Evolutionary conservation across 164 flowering plant species (phyloP).

Genomic region (Kingdonia uniflora): DNA sequence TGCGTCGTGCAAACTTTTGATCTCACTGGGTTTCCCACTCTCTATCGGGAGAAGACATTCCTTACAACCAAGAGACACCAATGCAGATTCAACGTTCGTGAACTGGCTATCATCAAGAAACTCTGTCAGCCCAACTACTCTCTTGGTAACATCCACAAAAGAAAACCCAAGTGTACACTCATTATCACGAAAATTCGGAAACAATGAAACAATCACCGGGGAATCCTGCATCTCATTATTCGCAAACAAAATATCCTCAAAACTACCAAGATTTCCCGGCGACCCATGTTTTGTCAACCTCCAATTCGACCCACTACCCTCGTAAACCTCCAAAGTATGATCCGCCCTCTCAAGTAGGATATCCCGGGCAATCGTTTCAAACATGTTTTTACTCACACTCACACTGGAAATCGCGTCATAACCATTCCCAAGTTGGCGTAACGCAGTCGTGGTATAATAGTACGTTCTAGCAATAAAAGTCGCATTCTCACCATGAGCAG

Average conservation of each 20-base stretch:
- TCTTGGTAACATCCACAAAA: conserved; percentile 65
- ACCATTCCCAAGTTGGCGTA: conserved; percentile 79
- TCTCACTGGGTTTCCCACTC: conserved; percentile 46
- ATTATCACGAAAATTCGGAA: conserved; percentile 46
- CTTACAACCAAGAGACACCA: conserved; percentile 88
- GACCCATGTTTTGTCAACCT: conserved; percentile 69
- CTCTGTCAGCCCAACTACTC: conserved; percentile 76
- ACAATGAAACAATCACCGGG: conserved; percentile 63
- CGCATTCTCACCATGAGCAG: conserved; percentile 93
- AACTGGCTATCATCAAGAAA: conserved; percentile 95
- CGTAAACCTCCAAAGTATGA: conserved; percentile 81
- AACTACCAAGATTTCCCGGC: conserved; percentile 90
- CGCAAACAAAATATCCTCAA: conserved; percentile 91
- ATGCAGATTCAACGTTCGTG: conserved; percentile 82
- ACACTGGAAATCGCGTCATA: conserved; percentile 72
- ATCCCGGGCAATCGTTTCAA: conserved; percentile 89
- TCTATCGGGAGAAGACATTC: conserved; percentile 82
- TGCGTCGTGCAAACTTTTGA: conserved; percentile 47
- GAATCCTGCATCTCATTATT: conserved; percentile 96
- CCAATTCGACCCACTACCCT: conserved; percentile 98
- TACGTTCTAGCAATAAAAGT: conserved; percentile 81
- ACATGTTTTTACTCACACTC: conserved; percentile 79
- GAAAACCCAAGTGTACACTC: conserved; percentile 74
- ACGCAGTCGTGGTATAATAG: conserved; percentile 77
- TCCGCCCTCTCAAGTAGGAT: conserved; percentile 87